Percentiles rank a stretch among this genome's conserved stretches.
These are phyloP conservation scores for Solanum hybrid DNA, from an alignment of 305 asterid species.

Conservation along the genomic window DNA sequence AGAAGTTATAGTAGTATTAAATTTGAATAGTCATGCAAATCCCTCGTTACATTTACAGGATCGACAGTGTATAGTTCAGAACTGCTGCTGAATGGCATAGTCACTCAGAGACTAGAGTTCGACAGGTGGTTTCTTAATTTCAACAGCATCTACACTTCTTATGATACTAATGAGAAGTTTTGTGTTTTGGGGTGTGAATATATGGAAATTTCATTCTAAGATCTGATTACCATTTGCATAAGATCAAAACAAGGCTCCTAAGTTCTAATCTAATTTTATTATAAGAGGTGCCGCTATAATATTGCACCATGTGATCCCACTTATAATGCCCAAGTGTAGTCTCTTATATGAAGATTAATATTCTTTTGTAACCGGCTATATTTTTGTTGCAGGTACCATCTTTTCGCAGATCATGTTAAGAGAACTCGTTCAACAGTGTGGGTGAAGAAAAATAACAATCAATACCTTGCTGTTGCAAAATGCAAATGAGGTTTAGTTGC, in stretches of 20 bases:
- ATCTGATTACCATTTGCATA: neutral
- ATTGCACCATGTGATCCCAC: neutral
- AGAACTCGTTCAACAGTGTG: constrained; percentile 70
- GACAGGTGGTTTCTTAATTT: constrained; percentile 48
- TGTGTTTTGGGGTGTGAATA: neutral
- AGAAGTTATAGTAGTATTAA: neutral
- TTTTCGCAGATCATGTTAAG: constrained; percentile 56
- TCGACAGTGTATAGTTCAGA: constrained; percentile 75
- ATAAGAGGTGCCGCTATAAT: neutral
- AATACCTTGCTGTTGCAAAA: constrained; percentile 28
- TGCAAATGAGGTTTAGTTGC: constrained; percentile 10
- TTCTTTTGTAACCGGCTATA: neutral
- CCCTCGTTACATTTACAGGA: constrained; percentile 38
- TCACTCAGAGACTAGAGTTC: constrained; percentile 77
- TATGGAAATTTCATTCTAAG: neutral
- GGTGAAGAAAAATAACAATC: constrained; percentile 44
- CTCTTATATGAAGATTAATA: neutral
- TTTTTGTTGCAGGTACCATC: constrained; percentile 50
- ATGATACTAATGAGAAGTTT: neutral
- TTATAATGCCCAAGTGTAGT: neutral
- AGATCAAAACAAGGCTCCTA: neutral
- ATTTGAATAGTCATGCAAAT: neutral
- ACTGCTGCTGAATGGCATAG: constrained; percentile 86
- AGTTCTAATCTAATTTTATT: neutral
- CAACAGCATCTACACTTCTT: neutral